Evolutionary conservation across 257 asterid species (phyloP), one percentile per base, ranked within the genome.

Genomic region (Leonotis leonurus): DNA sequence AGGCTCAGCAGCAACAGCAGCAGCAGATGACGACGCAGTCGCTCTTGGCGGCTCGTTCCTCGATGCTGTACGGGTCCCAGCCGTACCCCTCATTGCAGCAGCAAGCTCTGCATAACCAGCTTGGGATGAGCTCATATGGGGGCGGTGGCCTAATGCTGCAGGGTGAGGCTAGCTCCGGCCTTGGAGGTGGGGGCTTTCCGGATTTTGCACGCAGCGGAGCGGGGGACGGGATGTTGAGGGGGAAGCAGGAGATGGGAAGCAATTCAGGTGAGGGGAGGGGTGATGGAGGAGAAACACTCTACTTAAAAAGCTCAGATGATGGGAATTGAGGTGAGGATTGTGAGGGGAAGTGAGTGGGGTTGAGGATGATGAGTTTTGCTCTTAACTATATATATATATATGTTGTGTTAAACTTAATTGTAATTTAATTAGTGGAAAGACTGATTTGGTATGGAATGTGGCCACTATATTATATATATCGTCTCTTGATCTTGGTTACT

Each of bases 1-100:
- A 90, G 77, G n/a, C n/a, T n/a, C 95, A 83, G 26, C 89, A 37
- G 6, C 48, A 83, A 43, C 88, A 84, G 59, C 81, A 85, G 11
- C 96, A 90, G 43, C 93, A 77, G 70, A 75, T 86, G 94, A 56
- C 90, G 2, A 69, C 90, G 13, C 99, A 89, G 66, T 78, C 97
- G 0, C 79, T 86, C 0, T 82, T 89, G 96, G 91, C 95, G 0
- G 86, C 93, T 3, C 91, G 97, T 4, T 83, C 95, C 13, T 86
- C 94, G 0, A 80, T 87, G 93, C 41, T 86, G 49, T 92, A 89
- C 22, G 81, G 95, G 8, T 77, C 90, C n/a, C 99, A 89, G 77
- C 79, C 81, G 2, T 80, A 78, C 24, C 82, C 97, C 0, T 76
- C 97, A n/a, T 83, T 78, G 12, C 98, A 90, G 57, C 98, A 88